These are phyloP conservation scores for Bondarzewia mesenterica DNA, from an alignment of 1,284 basidiomycete species.

Conservation along the genomic window DNA sequence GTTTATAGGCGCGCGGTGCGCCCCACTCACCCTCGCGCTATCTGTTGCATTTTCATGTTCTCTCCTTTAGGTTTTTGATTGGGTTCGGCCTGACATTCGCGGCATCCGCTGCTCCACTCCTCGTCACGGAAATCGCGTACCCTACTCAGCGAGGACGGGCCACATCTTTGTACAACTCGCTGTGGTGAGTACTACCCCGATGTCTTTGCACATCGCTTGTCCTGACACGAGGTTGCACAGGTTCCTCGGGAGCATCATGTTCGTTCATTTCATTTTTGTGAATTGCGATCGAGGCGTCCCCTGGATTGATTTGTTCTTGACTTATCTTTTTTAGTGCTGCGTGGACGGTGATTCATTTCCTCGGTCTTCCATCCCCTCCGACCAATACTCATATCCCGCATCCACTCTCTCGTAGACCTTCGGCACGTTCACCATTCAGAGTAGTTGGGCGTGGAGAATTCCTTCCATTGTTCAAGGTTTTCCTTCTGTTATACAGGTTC, in stretches of 20 bases:
- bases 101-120: slow-evolving; percentile 37
- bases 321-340: slow-evolving; percentile 42
- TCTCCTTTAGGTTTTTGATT: slow-evolving; percentile 34
- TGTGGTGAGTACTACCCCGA: slow-evolving; percentile 31
- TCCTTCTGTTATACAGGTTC: slow-evolving; percentile 46
- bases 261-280: slow-evolving; percentile 14
- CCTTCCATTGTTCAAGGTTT: slow-evolving; percentile 55
- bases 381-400: background rate
- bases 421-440: slow-evolving; percentile 45
- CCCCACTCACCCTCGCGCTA: background rate
- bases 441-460: slow-evolving; percentile 51
- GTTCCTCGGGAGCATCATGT: slow-evolving; percentile 36
- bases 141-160: slow-evolving; percentile 43
- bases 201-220: background rate
- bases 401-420: slow-evolving; percentile 32
- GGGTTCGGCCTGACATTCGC: slow-evolving; percentile 50
- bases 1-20: slow-evolving; percentile 71
- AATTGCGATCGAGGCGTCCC: too few species aligned
- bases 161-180: slow-evolving; percentile 47
- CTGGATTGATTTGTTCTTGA: too few species aligned
- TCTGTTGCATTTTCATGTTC: background rate
- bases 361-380: background rate
- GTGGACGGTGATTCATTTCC: slow-evolving; percentile 29
- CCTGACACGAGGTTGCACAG: slow-evolving; percentile 14
- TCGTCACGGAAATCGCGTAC: slow-evolving; percentile 49